Evolutionary conservation across 305 asterid species (phyloP).

Genomic region (Fraxinus latifolia): DNA sequence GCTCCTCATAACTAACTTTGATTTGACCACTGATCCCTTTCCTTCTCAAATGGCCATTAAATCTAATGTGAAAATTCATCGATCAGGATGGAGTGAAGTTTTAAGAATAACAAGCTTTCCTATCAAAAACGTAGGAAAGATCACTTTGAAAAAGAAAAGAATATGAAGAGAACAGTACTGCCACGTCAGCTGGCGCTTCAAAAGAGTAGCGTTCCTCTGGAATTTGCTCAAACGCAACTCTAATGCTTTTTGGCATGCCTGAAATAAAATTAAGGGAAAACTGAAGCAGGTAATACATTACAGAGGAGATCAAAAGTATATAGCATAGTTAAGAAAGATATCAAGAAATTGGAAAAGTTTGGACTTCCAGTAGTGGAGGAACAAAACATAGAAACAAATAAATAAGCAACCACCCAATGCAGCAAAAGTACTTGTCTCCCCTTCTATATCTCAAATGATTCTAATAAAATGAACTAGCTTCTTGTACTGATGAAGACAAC

Average conservation of each 20-base stretch:
- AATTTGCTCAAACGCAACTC: slow-evolving; percentile 58
- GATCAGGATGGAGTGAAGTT: slow-evolving; percentile 22
- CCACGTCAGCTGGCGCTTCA: slow-evolving; percentile 84
- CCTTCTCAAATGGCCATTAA: slow-evolving; percentile 83
- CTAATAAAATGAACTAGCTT: not conserved
- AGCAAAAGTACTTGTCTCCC: slow-evolving; percentile 1
- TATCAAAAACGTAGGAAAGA: slow-evolving; percentile 12
- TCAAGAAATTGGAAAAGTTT: not conserved
- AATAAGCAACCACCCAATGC: not conserved
- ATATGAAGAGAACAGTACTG: slow-evolving; percentile 48
- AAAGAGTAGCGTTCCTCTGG: slow-evolving; percentile 62
- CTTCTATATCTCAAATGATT: not conserved
- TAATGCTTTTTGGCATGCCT: slow-evolving; percentile 74
- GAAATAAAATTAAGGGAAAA: slow-evolving; percentile 23
- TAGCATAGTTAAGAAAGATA: slow-evolving; percentile 4
- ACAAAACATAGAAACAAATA: not conserved
- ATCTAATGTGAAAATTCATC: slow-evolving; percentile 41
- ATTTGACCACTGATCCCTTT: slow-evolving; percentile 87
- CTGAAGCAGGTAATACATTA: not conserved
- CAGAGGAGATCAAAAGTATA: slow-evolving; percentile 13
- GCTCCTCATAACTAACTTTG: slow-evolving; percentile 68
- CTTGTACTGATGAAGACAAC: not conserved
- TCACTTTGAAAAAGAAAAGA: slow-evolving; percentile 11
- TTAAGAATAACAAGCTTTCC: slow-evolving; percentile 16
- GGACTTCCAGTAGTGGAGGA: slow-evolving; percentile 9